Evolutionary conservation across 306 rosid species (phyloP).

Genomic region (Urtica urens): DNA sequence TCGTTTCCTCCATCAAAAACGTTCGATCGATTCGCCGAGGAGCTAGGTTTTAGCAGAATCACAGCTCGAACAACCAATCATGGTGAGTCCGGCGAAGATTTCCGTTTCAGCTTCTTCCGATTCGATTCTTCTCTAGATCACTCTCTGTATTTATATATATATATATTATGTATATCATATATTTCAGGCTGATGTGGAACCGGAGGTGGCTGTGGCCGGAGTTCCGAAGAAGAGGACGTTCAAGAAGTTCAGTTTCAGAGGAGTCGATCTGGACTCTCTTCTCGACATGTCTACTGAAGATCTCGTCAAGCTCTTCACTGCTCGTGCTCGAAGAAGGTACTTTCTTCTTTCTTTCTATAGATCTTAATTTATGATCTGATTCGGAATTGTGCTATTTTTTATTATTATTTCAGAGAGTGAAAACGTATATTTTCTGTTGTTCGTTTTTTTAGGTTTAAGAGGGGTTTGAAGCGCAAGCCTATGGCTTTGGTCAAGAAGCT

Average conservation of each 20-base stretch:
- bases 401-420: not conserved
- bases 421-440: not conserved
- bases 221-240: constrained; percentile 78
- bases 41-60: too few species aligned
- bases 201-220: constrained; percentile 42
- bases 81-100: too few species aligned
- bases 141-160: too few species aligned
- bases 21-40: too few species aligned
- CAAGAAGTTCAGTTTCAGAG: constrained; percentile 76
- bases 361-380: not conserved
- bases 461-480: constrained; percentile 37
- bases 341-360: not conserved
- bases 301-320: constrained; percentile 70
- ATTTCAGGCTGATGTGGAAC: constrained; percentile 50
- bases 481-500: constrained; percentile 81
- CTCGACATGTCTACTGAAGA: constrained; percentile 80
- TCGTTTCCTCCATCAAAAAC: too few species aligned
- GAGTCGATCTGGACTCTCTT: constrained; percentile 70
- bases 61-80: too few species aligned
- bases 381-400: not conserved
- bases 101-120: too few species aligned
- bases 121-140: too few species aligned
- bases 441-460: constrained; percentile 46
- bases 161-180: too few species aligned
- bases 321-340: constrained; percentile 75